Evolutionary conservation across 257 asterid species (phyloP).

Genomic region (Thymus mandschuricus): DNA sequence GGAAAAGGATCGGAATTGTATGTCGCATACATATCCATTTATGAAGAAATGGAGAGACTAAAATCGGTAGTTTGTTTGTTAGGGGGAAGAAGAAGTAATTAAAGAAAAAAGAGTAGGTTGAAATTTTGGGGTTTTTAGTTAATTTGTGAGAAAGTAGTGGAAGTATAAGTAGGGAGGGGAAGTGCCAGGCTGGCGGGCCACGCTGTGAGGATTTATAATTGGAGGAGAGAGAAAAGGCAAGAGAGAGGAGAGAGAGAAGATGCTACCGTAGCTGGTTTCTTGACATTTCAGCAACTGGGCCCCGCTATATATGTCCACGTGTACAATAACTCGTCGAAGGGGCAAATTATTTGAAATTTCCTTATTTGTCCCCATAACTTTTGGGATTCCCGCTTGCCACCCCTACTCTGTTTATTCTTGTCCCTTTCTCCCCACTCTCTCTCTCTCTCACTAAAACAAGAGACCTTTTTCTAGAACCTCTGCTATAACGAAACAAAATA

Average conservation of each 20-base stretch:
- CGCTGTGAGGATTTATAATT: neutral
- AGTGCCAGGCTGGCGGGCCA: neutral
- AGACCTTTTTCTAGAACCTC: no score
- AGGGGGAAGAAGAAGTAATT: neutral
- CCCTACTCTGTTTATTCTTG: neutral
- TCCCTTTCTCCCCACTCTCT: neutral
- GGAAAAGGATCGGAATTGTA: constrained; percentile 31
- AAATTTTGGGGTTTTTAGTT: neutral
- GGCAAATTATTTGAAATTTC: neutral
- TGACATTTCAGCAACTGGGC: no score
- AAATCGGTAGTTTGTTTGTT: neutral
- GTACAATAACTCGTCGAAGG: no score
- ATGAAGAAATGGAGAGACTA: no score
- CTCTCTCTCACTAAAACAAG: neutral
- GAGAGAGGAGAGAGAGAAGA: no score
- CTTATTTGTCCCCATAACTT: neutral
- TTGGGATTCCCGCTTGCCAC: neutral
- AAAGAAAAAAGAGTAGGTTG: neutral
- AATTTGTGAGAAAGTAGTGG: neutral
- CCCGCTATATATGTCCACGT: no score
- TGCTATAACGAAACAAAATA: no score
- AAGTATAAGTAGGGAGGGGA: neutral
- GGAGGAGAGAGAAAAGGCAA: neutral
- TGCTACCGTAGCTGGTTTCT: no score
- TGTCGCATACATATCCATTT: neutral